A percentile compares a stretch with the other conserved stretches of the same genome.
Conservation (phyloP, 495 filamentous ascomycete genomes). For the Cercophora newfieldiana region DNA sequence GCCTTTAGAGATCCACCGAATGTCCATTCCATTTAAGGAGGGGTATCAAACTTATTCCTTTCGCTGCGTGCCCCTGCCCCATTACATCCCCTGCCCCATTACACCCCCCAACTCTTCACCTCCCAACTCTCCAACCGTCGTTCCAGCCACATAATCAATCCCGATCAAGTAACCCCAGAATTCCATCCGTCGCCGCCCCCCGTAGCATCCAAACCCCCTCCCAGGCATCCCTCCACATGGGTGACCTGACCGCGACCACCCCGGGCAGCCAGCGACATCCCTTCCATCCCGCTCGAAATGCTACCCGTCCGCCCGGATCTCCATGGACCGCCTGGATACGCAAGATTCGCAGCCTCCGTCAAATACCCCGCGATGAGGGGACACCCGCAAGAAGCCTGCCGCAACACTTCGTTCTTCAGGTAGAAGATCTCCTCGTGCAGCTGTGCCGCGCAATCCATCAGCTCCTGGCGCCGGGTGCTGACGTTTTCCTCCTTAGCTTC, state of each 20-base stretch:
- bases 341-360: slow-evolving; percentile 38
- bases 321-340: background rate
- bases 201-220: too few species aligned
- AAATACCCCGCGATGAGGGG: slow-evolving; percentile 53
- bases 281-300: background rate
- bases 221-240: too few species aligned
- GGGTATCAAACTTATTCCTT: too few species aligned
- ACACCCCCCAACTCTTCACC: too few species aligned
- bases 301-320: background rate
- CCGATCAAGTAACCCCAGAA: too few species aligned
- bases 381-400: slow-evolving; percentile 54
- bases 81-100: too few species aligned
- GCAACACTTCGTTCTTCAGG: slow-evolving; percentile 55
- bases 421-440: slow-evolving; percentile 50
- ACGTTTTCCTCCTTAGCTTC: slow-evolving; percentile 37
- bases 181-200: too few species aligned
- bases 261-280: background rate
- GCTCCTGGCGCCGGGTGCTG: slow-evolving; percentile 23
- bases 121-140: too few species aligned
- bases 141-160: too few species aligned
- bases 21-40: too few species aligned
- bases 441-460: slow-evolving; percentile 31
- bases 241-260: background rate
- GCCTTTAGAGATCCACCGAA: too few species aligned
- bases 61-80: too few species aligned